These are phyloP conservation scores for Tuber indicum DNA, from an alignment of 495 filamentous ascomycete species.

Conservation along the genomic window DNA sequence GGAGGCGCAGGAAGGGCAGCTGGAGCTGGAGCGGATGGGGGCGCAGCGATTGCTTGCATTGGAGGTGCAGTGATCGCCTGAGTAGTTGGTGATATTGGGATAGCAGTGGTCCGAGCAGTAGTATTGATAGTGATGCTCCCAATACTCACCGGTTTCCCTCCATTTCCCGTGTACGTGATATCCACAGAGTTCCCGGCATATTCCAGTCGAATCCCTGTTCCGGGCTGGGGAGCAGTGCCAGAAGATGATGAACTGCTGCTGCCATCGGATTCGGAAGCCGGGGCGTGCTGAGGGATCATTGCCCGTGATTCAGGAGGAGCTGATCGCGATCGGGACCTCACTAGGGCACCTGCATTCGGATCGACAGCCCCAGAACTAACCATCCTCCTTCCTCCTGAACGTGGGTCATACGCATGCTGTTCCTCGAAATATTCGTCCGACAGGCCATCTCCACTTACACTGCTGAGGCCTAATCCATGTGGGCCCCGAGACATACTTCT, in stretches of 20 bases:
- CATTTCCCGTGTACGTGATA: constrained; percentile 33
- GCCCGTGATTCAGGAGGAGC: constrained; percentile 29
- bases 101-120: constrained; percentile 34
- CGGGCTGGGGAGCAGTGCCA: constrained; percentile 7
- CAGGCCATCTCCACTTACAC: constrained; percentile 11
- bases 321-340: constrained; percentile 38
- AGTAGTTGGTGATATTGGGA: constrained; percentile 16
- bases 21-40: constrained; percentile 24
- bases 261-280: constrained; percentile 27
- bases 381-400: constrained; percentile 17
- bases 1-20: constrained; percentile 8
- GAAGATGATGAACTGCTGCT: constrained; percentile 14
- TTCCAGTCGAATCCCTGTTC: constrained; percentile 34
- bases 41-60: constrained; percentile 17
- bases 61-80: constrained; percentile 17
- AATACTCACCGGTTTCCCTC: constrained; percentile 34
- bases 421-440: constrained; percentile 36
- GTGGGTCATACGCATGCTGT: constrained; percentile 11
- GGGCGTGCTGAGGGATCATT: constrained; percentile 22
- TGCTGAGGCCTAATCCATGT: constrained; percentile 25
- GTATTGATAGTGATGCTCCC: constrained; percentile 41
- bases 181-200: constrained; percentile 38
- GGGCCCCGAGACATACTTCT: constrained; percentile 33
- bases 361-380: constrained; percentile 10
- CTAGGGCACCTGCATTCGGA: constrained; percentile 30